Evolutionary conservation across 306 rosid genomes (phyloP).

Genomic region (Cucurbita maxima): DNA sequence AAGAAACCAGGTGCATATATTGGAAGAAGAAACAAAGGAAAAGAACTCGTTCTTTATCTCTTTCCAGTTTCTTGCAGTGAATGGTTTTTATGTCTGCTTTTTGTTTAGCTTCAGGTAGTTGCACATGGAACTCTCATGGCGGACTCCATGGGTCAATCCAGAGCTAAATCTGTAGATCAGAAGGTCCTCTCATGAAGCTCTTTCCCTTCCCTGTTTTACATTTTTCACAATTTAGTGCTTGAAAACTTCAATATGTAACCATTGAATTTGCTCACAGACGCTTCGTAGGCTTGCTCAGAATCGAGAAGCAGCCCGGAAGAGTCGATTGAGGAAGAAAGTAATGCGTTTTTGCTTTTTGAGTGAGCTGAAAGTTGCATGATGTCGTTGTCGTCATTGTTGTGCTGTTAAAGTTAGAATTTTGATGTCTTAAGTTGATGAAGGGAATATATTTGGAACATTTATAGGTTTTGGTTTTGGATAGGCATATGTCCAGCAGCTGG

Average conservation of each 20-base stretch:
- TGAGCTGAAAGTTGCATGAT: not conserved
- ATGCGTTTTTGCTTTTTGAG: not conserved
- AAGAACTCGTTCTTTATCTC: not conserved
- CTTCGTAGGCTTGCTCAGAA: constrained; percentile 67
- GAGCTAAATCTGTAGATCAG: constrained; percentile 37
- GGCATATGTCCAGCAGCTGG: constrained; percentile 87
- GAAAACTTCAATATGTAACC: not conserved
- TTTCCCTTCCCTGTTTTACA: not conserved
- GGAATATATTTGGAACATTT: constrained; percentile 25
- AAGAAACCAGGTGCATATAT: constrained; percentile 24
- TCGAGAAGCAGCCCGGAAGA: constrained; percentile 73
- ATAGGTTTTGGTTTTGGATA: constrained; percentile 42
- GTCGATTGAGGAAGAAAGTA: constrained; percentile 68
- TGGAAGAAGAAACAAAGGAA: not conserved
- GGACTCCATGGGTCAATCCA: constrained; percentile 40
- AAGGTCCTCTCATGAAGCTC: constrained; percentile 19
- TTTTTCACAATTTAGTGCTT: not conserved
- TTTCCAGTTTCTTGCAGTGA: not conserved
- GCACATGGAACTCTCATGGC: constrained; percentile 28
- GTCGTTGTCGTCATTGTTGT: not conserved
- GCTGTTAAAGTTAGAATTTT: not conserved
- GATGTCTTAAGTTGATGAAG: constrained; percentile 10
- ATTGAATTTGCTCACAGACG: constrained; percentile 18
- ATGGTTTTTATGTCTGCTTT: not conserved
- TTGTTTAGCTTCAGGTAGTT: constrained; percentile 29